Conservation (phyloP, 2,329 filamentous ascomycete species). For the Nectriaceae sp. region DNA sequence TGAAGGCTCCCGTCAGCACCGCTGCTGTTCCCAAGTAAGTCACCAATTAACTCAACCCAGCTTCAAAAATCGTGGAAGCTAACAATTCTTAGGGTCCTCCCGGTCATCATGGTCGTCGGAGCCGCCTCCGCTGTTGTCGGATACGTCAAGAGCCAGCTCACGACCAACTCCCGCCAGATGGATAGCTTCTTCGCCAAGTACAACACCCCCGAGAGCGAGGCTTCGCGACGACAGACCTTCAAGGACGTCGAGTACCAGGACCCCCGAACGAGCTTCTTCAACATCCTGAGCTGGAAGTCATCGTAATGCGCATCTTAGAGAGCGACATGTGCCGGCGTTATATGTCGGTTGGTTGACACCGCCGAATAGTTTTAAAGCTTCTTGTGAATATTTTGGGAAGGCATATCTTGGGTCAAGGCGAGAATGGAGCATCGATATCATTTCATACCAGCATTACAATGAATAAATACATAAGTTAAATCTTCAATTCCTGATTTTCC, state of each 20-base stretch:
- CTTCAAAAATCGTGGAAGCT: background rate
- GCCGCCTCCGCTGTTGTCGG: slow-evolving; percentile 20
- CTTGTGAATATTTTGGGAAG: background rate
- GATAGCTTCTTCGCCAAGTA: slow-evolving; percentile 37
- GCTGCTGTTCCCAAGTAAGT: background rate
- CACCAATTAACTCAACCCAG: background rate
- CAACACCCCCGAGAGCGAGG: slow-evolving; percentile 36
- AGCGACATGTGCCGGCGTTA: background rate
- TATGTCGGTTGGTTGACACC: slow-evolving; percentile 1
- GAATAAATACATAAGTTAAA: too few relatives aligned
- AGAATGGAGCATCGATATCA: background rate
- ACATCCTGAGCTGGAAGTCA: slow-evolving; percentile 28
- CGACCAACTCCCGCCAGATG: slow-evolving; percentile 29
- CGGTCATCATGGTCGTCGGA: background rate
- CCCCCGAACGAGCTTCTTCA: slow-evolving; percentile 32
- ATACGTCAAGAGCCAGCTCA: slow-evolving; percentile 33
- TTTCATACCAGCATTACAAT: too few relatives aligned
- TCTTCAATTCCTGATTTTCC: too few relatives aligned
- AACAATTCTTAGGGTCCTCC: background rate
- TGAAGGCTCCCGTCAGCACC: background rate
- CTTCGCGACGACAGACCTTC: slow-evolving; percentile 29
- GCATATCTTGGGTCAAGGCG: background rate
- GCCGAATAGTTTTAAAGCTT: background rate
- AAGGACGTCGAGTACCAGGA: slow-evolving; percentile 24
- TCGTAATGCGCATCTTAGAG: background rate